These are phyloP conservation scores for Blastosporella zonata DNA, from an alignment of 1,284 basidiomycete species.

Conservation along the genomic window DNA sequence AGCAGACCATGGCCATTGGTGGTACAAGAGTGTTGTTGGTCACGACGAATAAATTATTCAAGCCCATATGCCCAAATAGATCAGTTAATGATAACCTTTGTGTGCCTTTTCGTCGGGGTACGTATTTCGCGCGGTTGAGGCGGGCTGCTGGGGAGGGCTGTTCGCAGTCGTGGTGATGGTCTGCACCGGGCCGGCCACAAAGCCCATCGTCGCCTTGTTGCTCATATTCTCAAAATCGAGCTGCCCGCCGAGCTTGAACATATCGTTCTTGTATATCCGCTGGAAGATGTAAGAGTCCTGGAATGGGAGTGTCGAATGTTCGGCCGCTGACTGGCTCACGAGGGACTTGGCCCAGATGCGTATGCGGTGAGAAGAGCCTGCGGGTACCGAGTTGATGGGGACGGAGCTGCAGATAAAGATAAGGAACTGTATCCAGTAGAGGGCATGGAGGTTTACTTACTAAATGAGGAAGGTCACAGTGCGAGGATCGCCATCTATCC, in stretches of 20 bases:
- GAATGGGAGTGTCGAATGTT: constrained; percentile 34
- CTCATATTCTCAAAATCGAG: constrained; percentile 50
- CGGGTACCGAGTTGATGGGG: constrained; percentile 47
- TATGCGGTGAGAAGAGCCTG: constrained; percentile 53
- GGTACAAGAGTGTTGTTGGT: neutral
- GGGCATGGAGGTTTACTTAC: constrained; percentile 32
- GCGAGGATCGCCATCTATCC: constrained; percentile 49
- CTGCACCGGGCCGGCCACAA: constrained; percentile 33
- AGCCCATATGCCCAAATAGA: neutral
- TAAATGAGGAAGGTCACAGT: constrained; percentile 53
- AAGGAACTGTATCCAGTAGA: constrained; percentile 4
- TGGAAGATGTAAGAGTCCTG: constrained; percentile 52
- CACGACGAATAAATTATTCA: constrained; percentile 6
- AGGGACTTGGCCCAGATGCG: constrained; percentile 53
- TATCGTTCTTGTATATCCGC: constrained; percentile 57
- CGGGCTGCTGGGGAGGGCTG: neutral
- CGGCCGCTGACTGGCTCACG: constrained; percentile 26
- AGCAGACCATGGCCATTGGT: constrained; percentile 2
- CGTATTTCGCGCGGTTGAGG: neutral
- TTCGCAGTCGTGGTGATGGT: constrained; percentile 26
- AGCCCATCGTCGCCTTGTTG: constrained; percentile 46
- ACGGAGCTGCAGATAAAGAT: constrained; percentile 38
- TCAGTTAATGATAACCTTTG: constrained; percentile 10
- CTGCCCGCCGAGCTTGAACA: constrained; percentile 53
- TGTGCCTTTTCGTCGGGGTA: constrained; percentile 13